These are phyloP conservation scores for Colletotrichum sp. DNA, from an alignment of 2,329 filamentous ascomycete genomes.

Conservation along the genomic window DNA sequence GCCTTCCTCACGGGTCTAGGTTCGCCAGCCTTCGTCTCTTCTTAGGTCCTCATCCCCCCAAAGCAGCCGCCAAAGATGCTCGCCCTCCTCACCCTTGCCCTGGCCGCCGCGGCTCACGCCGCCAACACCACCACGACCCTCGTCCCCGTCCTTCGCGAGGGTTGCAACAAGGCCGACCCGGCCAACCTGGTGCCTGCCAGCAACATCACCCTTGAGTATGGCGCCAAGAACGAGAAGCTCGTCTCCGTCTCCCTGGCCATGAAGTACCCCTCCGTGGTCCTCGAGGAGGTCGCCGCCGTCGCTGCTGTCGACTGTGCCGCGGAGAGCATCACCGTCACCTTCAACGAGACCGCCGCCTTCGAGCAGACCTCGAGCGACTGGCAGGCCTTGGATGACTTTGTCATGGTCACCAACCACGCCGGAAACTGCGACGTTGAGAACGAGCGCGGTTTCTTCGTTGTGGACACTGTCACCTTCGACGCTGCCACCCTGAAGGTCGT, in stretches of 20 bases:
- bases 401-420: constrained; percentile 27
- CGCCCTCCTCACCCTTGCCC: constrained; percentile 6
- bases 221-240: constrained; percentile 47
- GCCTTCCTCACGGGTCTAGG: background rate
- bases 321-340: constrained; percentile 42
- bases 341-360: constrained; percentile 23
- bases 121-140: constrained; percentile 12
- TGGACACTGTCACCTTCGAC: constrained; percentile 20
- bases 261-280: constrained; percentile 30
- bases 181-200: constrained; percentile 17
- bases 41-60: background rate
- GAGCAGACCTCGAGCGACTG: constrained; percentile 24
- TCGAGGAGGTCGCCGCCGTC: constrained; percentile 46
- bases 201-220: constrained; percentile 46
- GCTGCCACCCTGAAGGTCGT: constrained; percentile 21
- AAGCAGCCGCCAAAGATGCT: constrained; percentile 1
- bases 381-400: constrained; percentile 24
- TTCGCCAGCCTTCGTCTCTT: background rate
- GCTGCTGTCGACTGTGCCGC: constrained; percentile 62
- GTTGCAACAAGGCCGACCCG: constrained; percentile 5
- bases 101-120: constrained; percentile 3
- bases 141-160: background rate
- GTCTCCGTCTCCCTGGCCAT: constrained; percentile 58
- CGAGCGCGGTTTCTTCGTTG: constrained; percentile 27
- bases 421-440: constrained; percentile 25